These are phyloP conservation scores for Dissophora ornata DNA, from an alignment of 192 early-diverging fungal species.

Conservation along the genomic window DNA sequence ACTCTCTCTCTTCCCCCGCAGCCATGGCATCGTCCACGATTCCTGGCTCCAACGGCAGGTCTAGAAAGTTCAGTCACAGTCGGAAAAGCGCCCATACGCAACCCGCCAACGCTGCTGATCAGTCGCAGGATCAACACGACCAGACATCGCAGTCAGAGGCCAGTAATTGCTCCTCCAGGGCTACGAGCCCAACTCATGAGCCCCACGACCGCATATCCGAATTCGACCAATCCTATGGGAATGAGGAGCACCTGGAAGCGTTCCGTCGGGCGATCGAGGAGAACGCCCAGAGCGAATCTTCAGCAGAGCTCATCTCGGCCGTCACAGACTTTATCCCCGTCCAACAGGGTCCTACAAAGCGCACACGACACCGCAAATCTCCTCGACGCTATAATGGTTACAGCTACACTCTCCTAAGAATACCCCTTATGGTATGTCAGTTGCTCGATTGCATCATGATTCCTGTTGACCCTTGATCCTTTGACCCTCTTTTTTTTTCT, in stretches of 20 bases:
- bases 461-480: background rate
- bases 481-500: background rate
- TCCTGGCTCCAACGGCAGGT: slow-evolving; percentile 7
- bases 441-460: background rate
- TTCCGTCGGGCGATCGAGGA: slow-evolving; percentile 59
- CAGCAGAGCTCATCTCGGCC: slow-evolving; percentile 65
- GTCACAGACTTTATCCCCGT: slow-evolving; percentile 64
- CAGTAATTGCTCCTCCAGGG: slow-evolving; percentile 34
- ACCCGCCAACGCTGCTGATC: background rate
- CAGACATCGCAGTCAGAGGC: slow-evolving; percentile 35
- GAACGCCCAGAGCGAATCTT: slow-evolving; percentile 53
- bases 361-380: slow-evolving; percentile 33
- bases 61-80: background rate
- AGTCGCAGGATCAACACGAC: slow-evolving; percentile 3
- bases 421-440: slow-evolving; percentile 64
- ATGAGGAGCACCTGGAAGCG: slow-evolving; percentile 60
- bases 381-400: slow-evolving; percentile 50
- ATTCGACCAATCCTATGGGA: slow-evolving; percentile 55
- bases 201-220: slow-evolving; percentile 35
- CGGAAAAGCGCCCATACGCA: slow-evolving; percentile 3
- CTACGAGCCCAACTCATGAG: slow-evolving; percentile 27
- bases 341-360: slow-evolving; percentile 41
- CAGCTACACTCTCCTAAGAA: slow-evolving; percentile 62
- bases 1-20: too few species aligned
- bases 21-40: slow-evolving; percentile 18